A percentile compares a stretch with the other conserved stretches of the same genome.
Evolutionary conservation across 257 asterid species (phyloP).

Genomic region (Ilex aquifolium): DNA sequence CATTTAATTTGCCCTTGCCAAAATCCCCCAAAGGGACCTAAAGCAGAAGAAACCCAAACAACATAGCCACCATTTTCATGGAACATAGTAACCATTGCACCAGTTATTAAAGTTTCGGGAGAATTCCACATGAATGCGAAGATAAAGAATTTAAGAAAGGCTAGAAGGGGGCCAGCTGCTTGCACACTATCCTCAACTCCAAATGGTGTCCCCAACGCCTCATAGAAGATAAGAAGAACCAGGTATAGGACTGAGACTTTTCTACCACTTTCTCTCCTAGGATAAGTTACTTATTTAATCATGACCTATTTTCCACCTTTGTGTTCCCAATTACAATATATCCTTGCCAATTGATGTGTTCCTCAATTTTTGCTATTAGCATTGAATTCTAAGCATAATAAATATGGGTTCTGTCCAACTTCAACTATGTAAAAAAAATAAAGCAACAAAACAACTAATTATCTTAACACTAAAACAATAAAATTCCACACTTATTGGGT

Average conservation of each 20-base stretch:
- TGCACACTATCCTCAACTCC: slow-evolving; percentile 37
- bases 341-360: slow-evolving; percentile 14
- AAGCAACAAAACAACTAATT: no score
- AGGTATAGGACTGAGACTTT: slow-evolving; percentile 33
- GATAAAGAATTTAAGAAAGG: slow-evolving; percentile 28
- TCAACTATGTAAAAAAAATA: no score
- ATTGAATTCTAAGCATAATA: background rate
- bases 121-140: slow-evolving; percentile 39
- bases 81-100: slow-evolving; percentile 45
- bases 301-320: slow-evolving; percentile 22
- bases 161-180: slow-evolving; percentile 43
- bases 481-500: no score
- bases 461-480: no score
- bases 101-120: slow-evolving; percentile 38
- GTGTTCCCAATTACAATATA: slow-evolving; percentile 14
- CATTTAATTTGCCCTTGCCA: slow-evolving; percentile 49
- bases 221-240: slow-evolving; percentile 38
- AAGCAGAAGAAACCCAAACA: slow-evolving; percentile 45
- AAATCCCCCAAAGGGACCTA: slow-evolving; percentile 41
- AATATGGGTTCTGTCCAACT: background rate
- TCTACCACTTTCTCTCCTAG: slow-evolving; percentile 13
- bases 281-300: slow-evolving; percentile 17
- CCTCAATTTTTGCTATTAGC: slow-evolving; percentile 29
- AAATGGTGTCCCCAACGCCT: slow-evolving; percentile 43
- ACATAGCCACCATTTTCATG: slow-evolving; percentile 47